These are phyloP conservation scores for Euphorbia peplus DNA, from an alignment of 345 rosid species.

Conservation along the genomic window DNA sequence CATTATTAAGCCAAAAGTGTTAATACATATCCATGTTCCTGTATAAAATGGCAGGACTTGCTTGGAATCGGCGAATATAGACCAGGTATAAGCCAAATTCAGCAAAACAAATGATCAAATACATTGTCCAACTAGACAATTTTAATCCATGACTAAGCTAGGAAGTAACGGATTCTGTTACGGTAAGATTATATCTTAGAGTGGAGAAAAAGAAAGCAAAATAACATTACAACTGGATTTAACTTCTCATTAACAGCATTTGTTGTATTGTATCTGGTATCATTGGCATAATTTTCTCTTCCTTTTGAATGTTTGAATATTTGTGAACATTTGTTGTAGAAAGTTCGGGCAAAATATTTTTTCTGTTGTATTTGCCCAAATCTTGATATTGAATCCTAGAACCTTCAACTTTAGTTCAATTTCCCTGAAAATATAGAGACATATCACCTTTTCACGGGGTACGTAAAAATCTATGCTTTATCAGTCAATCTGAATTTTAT, in stretches of 20 bases:
- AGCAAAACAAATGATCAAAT: constrained; percentile 22
- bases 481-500: too few relatives aligned
- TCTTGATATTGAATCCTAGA: too few relatives aligned
- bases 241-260: background rate
- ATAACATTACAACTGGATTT: background rate
- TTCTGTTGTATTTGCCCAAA: too few relatives aligned
- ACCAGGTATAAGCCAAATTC: constrained; percentile 42
- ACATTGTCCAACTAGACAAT: background rate
- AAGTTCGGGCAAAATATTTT: too few relatives aligned
- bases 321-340: too few relatives aligned
- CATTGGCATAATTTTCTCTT: background rate
- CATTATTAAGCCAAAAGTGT: constrained; percentile 8
- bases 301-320: too few relatives aligned
- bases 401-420: too few relatives aligned
- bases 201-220: background rate
- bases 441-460: too few relatives aligned
- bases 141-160: background rate
- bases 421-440: too few relatives aligned
- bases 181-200: background rate
- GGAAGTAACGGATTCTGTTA: background rate
- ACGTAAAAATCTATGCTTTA: too few relatives aligned
- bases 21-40: background rate
- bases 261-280: background rate
- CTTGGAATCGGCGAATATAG: constrained; percentile 79
- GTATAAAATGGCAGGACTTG: constrained; percentile 50